Evolutionary conservation across 345 rosid species (phyloP).

Genomic region (Hibiscus syriacus): DNA sequence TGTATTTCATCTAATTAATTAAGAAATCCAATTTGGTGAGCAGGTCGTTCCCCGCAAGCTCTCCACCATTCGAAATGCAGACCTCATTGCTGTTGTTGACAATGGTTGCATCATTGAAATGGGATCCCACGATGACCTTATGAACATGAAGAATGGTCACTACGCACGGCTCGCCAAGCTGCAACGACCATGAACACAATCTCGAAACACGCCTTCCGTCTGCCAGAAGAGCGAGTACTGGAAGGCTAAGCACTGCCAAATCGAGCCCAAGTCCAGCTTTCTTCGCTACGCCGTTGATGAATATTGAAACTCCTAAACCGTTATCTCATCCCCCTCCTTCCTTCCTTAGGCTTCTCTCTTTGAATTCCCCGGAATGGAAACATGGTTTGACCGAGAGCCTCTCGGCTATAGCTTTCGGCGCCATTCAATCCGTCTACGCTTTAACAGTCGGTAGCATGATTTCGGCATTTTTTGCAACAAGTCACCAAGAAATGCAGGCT

Average conservation of each 20-base stretch:
- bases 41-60: conserved; percentile 90
- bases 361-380: conserved; percentile 66
- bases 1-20: not conserved
- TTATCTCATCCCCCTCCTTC: conserved; percentile 45
- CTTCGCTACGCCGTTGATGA: conserved; percentile 30
- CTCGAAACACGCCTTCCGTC: conserved; percentile 33
- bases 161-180: conserved; percentile 54
- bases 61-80: conserved; percentile 59
- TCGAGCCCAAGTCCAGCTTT: conserved; percentile 36
- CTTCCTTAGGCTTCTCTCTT: conserved; percentile 47
- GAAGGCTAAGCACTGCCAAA: conserved; percentile 34
- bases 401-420: conserved; percentile 54
- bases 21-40: too few species aligned
- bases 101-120: conserved; percentile 48
- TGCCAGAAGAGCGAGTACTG: conserved; percentile 39
- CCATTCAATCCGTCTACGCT: conserved; percentile 74
- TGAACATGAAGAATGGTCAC: conserved; percentile 37
- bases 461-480: conserved; percentile 56
- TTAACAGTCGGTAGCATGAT: conserved; percentile 82
- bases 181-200: conserved; percentile 32
- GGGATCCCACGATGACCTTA: conserved; percentile 65
- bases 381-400: conserved; percentile 55
- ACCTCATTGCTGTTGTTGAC: conserved; percentile 64
- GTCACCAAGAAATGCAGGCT: conserved; percentile 51
- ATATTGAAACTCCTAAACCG: conserved; percentile 15